Evolutionary conservation across 176 grass and related monocot species (phyloP), one percentile per base, ranked within the genome.

Genomic region (Avena sativa): DNA sequence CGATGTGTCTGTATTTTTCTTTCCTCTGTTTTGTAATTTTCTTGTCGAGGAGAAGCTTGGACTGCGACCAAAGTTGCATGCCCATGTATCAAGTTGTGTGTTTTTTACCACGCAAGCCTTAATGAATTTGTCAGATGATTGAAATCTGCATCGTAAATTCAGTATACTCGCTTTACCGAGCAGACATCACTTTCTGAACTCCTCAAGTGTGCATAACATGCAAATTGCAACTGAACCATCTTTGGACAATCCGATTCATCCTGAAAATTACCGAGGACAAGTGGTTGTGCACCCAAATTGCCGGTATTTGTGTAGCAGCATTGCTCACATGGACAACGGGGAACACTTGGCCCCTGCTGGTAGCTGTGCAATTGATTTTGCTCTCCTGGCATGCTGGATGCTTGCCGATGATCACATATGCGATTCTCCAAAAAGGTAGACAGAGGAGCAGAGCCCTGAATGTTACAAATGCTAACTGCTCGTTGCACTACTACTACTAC

Each of bases 41-140:
- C 11, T 16, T 38, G 6, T 23, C 28, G 74, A 67, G 36, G 50
- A 76, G 57, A 38, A 65, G 47, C 56, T 25, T 73, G 36, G 5
- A 20, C 36, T 48, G 85, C 75, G 4, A 38, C 74, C 49, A 50
- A 79, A 20, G 67, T 28, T 74, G 65, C 74, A 74, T 8, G n/a
- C 4, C 16, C 21, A 73, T 84, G 80, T 84, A 79, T 48, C 70
- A 65, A 55, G 34, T 10, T 83, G 79, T 90, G 51, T 19, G 28
- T 48, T 78, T 69, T 87, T 28, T 87, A 80, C 57, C 48, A 87
- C 25, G 58, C 81, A 84, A 84, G 74, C 48, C 38, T 81, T 58
- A 2, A 50, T 87, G 75, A 51, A 86, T 64, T 1, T 48, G 5
- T 7, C 20, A 48, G 2, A 6, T 64, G 11, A 28, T 64, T 10